Evolutionary conservation across 1,139 yeast species (phyloP), one percentile per base, ranked within the genome.

Genomic region (Starmera stellimalicola): DNA sequence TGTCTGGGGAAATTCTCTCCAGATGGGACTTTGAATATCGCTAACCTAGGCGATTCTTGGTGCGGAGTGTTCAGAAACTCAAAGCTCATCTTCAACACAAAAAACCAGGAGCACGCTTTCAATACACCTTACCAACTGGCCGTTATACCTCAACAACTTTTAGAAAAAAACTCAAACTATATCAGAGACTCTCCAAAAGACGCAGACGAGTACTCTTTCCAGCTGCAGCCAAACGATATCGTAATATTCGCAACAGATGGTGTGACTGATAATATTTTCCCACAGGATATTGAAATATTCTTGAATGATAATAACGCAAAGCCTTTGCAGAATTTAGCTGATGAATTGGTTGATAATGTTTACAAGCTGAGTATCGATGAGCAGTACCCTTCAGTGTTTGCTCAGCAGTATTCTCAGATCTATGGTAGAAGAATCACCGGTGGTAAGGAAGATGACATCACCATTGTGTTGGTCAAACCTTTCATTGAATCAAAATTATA

Each of bases 41-140:
- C 93, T 4, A 91, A 88, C 50, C 60, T 91, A 36, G 98, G 98
- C 7, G 98, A 91, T 54, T 87, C 96, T 3, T 93, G 96, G 79
- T 84, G 87, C 57, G 88, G 94, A 18, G 73, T 88, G 8, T 83
- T 87, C 55, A 65, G 95, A 42, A 65, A 75, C 36, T 73, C 70
- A 44, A 63, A 71, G 44, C 63, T 87, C 30, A 65, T 81, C 7
- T 58, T 70, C 26, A 80, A 81, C 50, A 82, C 95, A 0, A 66
- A 66, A 38, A 78, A 82, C 43, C 96, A 87, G 61, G 77, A 88
- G 2, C 91, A 85, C 48, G 83, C 77, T 34, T 88, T 88, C 62
- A 88, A 88, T 52, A 87, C 95, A 2, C 96, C 96, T 2, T 85
- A 68, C 51, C 98, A 91, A 57, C 65, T 91, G 45, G 82, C 95